Evolutionary conservation across 768 basidiomycete genomes (phyloP), one percentile per base, ranked within the genome.

Genomic region (Lyophyllum atratum): DNA sequence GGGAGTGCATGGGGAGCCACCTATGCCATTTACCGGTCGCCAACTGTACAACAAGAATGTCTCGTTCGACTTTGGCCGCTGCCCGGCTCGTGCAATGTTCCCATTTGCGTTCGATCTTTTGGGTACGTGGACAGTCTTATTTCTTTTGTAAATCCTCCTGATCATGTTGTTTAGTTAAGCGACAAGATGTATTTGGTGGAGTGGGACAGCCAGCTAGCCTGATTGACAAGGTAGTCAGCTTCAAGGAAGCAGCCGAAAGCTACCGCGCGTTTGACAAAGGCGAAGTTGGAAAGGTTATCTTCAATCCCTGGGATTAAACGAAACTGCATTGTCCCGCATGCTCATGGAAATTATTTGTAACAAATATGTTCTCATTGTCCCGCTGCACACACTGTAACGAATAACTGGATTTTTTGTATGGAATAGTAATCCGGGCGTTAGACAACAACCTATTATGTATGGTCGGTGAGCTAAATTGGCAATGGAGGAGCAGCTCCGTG

Each of bases 11-110:
- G 80, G 84, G 53, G 76, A 70, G 48, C 73, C 72, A 1, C 76
- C 69, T 21, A 61, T 89, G 37, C 86, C 87, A 1, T 83, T 86
- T 61, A 83, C 79, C 11, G 78, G 83, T 2, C 70, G 74, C 9
- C 75, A 86, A 42, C 66, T 86, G 54, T 93, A 92, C 70, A 76
- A 86, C 76, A 90, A 90, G 72, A 93, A 92, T 68, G 80, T 91
- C 7, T 89, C 87, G 0, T 75, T 91, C 24, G 86, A 90, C 64
- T 93, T 92, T 66, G 92, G 92, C 9, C 83, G 90, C 9, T 92
- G 90, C 62, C 91, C 90, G 15, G 89, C 90, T 4, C 83, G 87
- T 14, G 84, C 90, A 0, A 84, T 92, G 81, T 85, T 92, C 63
- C 86, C 87, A 10, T 69, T 81, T 55, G 91, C 90, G 1, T 78